Evolutionary conservation across 2,329 filamentous ascomycete species (phyloP).

Genomic region (Lanzia echinophila): DNA sequence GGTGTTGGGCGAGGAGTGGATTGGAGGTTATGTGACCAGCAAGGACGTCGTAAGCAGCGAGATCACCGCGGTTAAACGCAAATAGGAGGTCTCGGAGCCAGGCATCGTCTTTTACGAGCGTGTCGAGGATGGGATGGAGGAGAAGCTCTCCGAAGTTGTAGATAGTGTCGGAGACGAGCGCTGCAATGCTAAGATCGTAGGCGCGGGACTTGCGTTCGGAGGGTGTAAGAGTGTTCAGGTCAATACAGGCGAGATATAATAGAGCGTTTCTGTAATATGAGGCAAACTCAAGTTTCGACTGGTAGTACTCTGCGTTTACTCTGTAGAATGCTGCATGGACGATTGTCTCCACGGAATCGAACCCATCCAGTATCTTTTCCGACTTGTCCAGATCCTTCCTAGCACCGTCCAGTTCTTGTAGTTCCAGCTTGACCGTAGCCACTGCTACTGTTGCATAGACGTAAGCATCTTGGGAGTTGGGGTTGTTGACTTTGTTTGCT

Average conservation of each 20-base stretch:
- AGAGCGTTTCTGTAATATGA: constrained; percentile 97
- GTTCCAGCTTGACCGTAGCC: constrained; percentile 75
- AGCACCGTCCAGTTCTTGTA: constrained; percentile 74
- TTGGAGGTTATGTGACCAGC: constrained; percentile 76
- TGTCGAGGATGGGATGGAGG: constrained; percentile 89
- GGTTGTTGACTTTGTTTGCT: constrained; percentile 82
- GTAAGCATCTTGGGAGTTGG: constrained; percentile 88
- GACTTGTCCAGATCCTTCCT: constrained; percentile 81
- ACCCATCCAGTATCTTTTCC: constrained; percentile 80
- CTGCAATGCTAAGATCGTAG: constrained; percentile 88
- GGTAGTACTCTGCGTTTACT: constrained; percentile 91
- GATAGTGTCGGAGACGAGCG: constrained; percentile 87
- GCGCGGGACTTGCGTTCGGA: constrained; percentile 75
- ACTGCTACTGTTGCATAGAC: constrained; percentile 91
- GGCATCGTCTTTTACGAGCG: constrained; percentile 67
- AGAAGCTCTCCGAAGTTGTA: constrained; percentile 99
- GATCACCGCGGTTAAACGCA: constrained; percentile 93
- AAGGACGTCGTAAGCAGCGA: constrained; percentile 78
- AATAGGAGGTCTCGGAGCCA: constrained; percentile 97
- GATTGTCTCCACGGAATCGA: constrained; percentile 91
- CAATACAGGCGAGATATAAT: constrained; percentile 93
- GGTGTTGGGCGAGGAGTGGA: constrained; percentile 70
- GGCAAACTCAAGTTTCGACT: constrained; percentile 85
- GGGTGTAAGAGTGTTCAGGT: constrained; percentile 65
- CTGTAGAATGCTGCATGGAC: constrained; percentile 97